Conservation (phyloP, 306 rosid genomes). For the Prunus salicina region DNA sequence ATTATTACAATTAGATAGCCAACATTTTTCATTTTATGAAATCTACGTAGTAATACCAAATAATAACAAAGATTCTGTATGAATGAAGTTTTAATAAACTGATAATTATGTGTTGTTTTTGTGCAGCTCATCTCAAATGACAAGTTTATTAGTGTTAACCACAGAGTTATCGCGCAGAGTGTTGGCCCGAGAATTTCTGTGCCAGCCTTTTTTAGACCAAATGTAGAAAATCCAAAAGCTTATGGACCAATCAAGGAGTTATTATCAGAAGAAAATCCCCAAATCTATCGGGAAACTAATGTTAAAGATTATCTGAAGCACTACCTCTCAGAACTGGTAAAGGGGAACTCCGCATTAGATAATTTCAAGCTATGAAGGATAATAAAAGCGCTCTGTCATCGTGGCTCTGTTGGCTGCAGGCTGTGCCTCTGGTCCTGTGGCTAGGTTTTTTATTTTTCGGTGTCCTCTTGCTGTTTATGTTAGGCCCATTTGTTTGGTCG, state of each 20-base stretch:
- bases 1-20: background rate
- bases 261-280: slow-evolving; percentile 33
- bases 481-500: background rate
- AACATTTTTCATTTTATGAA: background rate
- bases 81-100: background rate
- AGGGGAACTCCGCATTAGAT: slow-evolving; percentile 16
- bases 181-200: slow-evolving; percentile 31
- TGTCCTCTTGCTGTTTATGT: too few species aligned
- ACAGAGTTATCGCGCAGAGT: slow-evolving; percentile 22
- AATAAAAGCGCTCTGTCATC: background rate
- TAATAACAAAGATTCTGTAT: background rate
- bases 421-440: too few species aligned
- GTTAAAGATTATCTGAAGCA: slow-evolving; percentile 9
- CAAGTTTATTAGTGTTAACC: slow-evolving; percentile 22
- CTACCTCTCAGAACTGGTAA: background rate
- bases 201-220: slow-evolving; percentile 9
- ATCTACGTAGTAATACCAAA: background rate
- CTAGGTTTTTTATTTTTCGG: too few species aligned
- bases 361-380: slow-evolving; percentile 29
- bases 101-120: background rate
- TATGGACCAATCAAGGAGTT: slow-evolving; percentile 45
- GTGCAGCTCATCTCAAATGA: slow-evolving; percentile 32
- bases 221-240: background rate
- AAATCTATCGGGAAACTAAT: slow-evolving; percentile 25
- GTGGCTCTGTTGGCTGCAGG: too few species aligned